These are phyloP conservation scores for Penicillium thymicola DNA, from an alignment of 2,329 filamentous ascomycete genomes.

Conservation along the genomic window DNA sequence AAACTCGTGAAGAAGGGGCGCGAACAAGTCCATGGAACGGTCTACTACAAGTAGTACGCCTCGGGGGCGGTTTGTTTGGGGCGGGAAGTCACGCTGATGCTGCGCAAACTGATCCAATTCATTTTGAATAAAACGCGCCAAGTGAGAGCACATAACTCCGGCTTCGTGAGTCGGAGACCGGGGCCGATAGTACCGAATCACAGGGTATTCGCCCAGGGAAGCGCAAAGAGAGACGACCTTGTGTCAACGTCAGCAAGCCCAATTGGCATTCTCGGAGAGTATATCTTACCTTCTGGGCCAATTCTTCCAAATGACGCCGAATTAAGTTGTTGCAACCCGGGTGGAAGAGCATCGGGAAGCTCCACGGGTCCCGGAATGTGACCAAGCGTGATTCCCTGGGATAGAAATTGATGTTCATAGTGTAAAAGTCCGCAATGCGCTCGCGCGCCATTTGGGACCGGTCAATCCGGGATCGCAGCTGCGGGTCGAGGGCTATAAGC, in stretches of 20 bases:
- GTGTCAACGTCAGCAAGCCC: constrained; percentile 17
- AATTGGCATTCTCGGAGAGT: not conserved
- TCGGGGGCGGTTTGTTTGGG: constrained; percentile 67
- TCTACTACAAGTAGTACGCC: constrained; percentile 85
- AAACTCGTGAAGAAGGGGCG: constrained; percentile 90
- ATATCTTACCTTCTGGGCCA: constrained; percentile 77
- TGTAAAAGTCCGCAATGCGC: constrained; percentile 74
- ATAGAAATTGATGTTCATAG: constrained; percentile 82
- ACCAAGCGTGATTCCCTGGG: constrained; percentile 88
- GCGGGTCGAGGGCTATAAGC: constrained; percentile 61
- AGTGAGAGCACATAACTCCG: constrained; percentile 77
- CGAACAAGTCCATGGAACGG: constrained; percentile 85
- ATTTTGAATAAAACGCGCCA: constrained; percentile 87
- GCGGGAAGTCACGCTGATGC: constrained; percentile 79
- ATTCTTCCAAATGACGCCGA: constrained; percentile 72
- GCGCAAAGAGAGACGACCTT: constrained; percentile 85
- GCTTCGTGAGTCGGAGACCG: constrained; percentile 76
- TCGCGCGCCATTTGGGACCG: constrained; percentile 65
- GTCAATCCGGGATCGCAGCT: constrained; percentile 71
- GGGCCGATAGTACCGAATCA: constrained; percentile 86
- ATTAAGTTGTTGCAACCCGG: constrained; percentile 84
- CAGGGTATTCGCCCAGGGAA: constrained; percentile 87
- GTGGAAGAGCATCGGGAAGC: constrained; percentile 89
- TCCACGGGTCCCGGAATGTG: constrained; percentile 92
- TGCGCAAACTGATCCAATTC: constrained; percentile 87